phyloP scores from a whole-genome alignment of 352 stramenopile genomes.

The Globisporangium irregulare region DNA sequence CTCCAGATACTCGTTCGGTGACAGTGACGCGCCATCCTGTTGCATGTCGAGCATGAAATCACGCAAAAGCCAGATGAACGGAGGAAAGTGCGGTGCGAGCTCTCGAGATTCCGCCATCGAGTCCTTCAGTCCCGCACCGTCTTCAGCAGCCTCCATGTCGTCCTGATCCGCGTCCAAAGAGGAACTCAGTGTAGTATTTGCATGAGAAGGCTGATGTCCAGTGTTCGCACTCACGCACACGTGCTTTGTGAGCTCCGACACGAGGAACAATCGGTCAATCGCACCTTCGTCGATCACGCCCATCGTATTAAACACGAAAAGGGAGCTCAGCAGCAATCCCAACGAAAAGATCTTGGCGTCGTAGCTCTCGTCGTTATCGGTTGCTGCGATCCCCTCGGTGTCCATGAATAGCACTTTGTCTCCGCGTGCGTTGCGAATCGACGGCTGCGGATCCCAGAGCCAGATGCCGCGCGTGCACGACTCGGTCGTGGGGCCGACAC shows the following conservation, averaged over 20 bases:
- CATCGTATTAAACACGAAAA: constrained; percentile 89
- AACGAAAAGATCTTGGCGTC: constrained; percentile 88
- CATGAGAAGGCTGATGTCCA: background rate
- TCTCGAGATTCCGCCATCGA: constrained; percentile 40
- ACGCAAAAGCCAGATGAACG: constrained; percentile 78
- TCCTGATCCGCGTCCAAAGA: constrained; percentile 8
- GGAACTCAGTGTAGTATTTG: background rate
- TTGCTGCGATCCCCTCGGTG: constrained; percentile 82
- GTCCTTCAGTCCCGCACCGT: constrained; percentile 22
- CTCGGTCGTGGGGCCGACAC: constrained; percentile 79
- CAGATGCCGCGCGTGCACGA: constrained; percentile 85
- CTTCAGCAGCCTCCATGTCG: constrained; percentile 6
- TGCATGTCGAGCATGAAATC: constrained; percentile 85
- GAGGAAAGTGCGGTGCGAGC: constrained; percentile 76
- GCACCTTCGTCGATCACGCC: constrained; percentile 86
- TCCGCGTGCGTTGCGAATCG: constrained; percentile 51
- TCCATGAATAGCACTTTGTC: constrained; percentile 81
- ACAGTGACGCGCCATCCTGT: constrained; percentile 50
- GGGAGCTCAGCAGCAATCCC: constrained; percentile 70
- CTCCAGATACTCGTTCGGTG: constrained; percentile 75
- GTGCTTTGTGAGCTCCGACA: constrained; percentile 83
- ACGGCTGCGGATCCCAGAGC: constrained; percentile 67
- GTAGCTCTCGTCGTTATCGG: constrained; percentile 86
- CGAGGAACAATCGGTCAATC: constrained; percentile 81
- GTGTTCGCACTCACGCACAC: constrained; percentile 63